Base-by-base conservation (phyloP, 345 rosid species). In the Boechera stricta region DNA sequence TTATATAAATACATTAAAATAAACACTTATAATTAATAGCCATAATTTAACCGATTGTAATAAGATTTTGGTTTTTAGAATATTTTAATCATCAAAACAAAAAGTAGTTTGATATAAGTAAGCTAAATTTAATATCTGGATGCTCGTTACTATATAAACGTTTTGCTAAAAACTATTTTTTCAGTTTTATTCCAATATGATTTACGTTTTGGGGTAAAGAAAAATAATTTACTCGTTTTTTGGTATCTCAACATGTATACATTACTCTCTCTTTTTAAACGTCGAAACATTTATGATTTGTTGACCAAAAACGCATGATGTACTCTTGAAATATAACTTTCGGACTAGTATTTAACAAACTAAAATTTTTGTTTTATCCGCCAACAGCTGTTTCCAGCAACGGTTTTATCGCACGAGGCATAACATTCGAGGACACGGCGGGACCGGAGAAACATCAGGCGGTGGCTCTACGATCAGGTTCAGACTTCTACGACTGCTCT, bases 391-490 rank as follows among this genome's bases (percentile, higher is more conserved):
- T 91, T 33, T 42, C 83, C 35, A 96, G 94, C 2, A 63, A 44
- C 24, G 86, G 96, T 7, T 94, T 94, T 82, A 83, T 94, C 7
- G 97, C 98, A 4, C 81, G 85, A 45, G 94, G 69, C 78, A 87
- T 94, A 55, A 91, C 96, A 6, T 90, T 94, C 76, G 83, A 87
- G 73, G 91, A 94, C 91, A 90, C 96, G 0, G 98, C 98, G 5
- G 98, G 97, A 6, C 94, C 97, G 2, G 68, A 72, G 67, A 90
- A 91, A 16, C 87, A 90, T 65, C 98, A 91, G 16, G 98, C 98
- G 0, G 97, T 94, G 39, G 97, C 97, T 8, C 84, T 94, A 60
- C 89, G 94, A 2, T 94, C 97, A 9, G 89, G 93, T 39, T 86
- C 97, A 31, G 96, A 91, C 59, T 82, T 90, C 85, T 90, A 90